Evolutionary conservation across 352 stramenopile genomes (phyloP), one percentile per base, ranked within the genome.

Genomic region (Blastocystis sp.): DNA sequence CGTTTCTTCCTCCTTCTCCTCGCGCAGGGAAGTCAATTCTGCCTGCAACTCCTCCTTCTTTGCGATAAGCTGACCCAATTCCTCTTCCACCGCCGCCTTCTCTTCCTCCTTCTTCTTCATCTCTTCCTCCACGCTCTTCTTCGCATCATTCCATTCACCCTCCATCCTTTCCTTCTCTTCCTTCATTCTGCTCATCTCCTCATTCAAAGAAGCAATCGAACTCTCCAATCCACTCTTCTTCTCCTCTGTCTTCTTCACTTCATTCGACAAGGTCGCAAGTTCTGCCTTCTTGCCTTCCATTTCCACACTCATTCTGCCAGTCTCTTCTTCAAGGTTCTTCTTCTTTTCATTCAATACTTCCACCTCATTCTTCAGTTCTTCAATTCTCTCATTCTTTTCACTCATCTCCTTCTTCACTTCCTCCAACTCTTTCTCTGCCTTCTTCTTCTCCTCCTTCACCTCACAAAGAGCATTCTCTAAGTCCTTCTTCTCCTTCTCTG

Each of bases 151-250:
- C 28, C 28, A 34, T 0, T 56, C 48, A 56, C 5, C 60, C 19
- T 65, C 23, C 19, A 1, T 2, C 23, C 3, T 38, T 0, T 65
- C 60, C 19, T 38, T 65, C 23, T 65, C 60, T 65, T 38, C 23
- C 9, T 28, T 19, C 60, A 65, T 23, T 65, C 21, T 19, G 21
- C 21, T 65, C 60, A 38, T 65, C 60, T 65, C 48, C 48, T 56
- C 48, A 14, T 0, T 56, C 48, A 56, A 14, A 1, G 48, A 56
- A 56, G 48, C 48, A 56, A 56, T 56, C 48, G 11, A 7, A 56
- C 40, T 43, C 64, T 74, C 64, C 64, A 74, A 28, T 74, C 53
- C 40, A 17, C 45, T 74, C 64, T 74, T 74, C 34, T 74, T 52
- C 40, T 48, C 64, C 28, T 34, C 28, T 0, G 28, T 56, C 14